phyloP scores from a whole-genome alignment of 441 rosid genomes.

The Biscutella auriculata region DNA sequence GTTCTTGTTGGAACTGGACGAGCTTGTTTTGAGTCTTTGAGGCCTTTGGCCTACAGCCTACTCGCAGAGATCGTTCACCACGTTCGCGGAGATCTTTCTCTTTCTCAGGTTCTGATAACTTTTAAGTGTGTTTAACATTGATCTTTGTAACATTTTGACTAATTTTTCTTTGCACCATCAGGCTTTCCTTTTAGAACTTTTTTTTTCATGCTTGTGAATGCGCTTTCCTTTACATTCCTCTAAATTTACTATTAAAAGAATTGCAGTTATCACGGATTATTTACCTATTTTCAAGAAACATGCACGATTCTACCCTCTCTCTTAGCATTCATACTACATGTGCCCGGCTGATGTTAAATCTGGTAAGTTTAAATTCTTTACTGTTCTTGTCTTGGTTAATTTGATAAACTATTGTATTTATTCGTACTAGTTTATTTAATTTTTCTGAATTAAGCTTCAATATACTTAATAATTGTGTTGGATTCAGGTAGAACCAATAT shows the following conservation, averaged over 20 bases:
- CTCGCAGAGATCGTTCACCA: slow-evolving; percentile 99
- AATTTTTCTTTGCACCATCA: not conserved
- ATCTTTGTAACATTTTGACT: not conserved
- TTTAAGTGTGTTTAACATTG: not conserved
- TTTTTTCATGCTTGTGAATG: not conserved
- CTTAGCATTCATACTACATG: slow-evolving; percentile 96
- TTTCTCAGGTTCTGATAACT: slow-evolving; percentile 53
- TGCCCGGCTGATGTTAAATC: slow-evolving; percentile 96
- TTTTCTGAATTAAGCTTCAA: not conserved
- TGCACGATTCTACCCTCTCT: slow-evolving; percentile 96
- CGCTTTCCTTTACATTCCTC: slow-evolving; percentile 10
- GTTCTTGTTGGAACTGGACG: slow-evolving; percentile 97
- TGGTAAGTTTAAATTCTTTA: slow-evolving; percentile 38
- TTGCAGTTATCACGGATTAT: slow-evolving; percentile 92
- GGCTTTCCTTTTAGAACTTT: not conserved
- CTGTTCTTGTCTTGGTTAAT: slow-evolving; percentile 4
- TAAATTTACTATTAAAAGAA: not conserved
- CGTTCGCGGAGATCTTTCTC: slow-evolving; percentile 82
- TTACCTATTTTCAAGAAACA: slow-evolving; percentile 92
- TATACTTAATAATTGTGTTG: slow-evolving; percentile 11
- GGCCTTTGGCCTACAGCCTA: slow-evolving; percentile 97
- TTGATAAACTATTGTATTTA: slow-evolving; percentile 1
- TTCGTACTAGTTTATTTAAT: not conserved
- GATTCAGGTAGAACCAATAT: slow-evolving; percentile 91
- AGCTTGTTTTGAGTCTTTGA: slow-evolving; percentile 93